A percentile compares a stretch with the other conserved stretches of the same genome.
Evolutionary conservation across 345 rosid species (phyloP).

Genomic region (Murraya paniculata): DNA sequence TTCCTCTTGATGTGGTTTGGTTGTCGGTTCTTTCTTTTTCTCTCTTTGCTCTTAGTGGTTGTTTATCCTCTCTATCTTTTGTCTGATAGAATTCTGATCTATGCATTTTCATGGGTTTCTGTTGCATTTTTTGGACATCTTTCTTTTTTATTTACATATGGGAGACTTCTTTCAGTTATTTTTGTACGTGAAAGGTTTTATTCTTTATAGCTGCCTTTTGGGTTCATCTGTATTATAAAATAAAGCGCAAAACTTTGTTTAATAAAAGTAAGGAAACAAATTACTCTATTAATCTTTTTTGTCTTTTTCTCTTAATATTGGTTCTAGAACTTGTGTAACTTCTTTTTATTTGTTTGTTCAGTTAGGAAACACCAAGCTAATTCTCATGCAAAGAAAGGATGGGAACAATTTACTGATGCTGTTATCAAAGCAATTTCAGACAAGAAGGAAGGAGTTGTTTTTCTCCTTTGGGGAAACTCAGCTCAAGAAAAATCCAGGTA

Average conservation of each 20-base stretch:
- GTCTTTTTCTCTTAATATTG: not conserved
- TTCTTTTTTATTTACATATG: too few relatives aligned
- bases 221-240: too few relatives aligned
- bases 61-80: not conserved
- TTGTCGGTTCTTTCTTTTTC: not conserved
- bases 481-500: conserved; percentile 90
- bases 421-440: conserved; percentile 73
- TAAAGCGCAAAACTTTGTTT: too few relatives aligned
- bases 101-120: not conserved
- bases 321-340: not conserved
- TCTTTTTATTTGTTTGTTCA: conserved; percentile 19
- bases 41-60: not conserved
- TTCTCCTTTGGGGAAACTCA: conserved; percentile 94
- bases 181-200: too few relatives aligned
- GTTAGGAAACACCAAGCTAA: conserved; percentile 86
- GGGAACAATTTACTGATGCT: conserved; percentile 97
- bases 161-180: too few relatives aligned
- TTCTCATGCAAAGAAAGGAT: conserved; percentile 97
- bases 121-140: not conserved
- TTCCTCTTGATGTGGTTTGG: not conserved
- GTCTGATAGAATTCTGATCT: not conserved
- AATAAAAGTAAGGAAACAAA: not conserved
- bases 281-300: not conserved
- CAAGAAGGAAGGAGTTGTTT: conserved; percentile 86
- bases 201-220: too few relatives aligned